phyloP scores from a whole-genome alignment of 2,329 filamentous ascomycete genomes.

The Fusarium devonianum region DNA sequence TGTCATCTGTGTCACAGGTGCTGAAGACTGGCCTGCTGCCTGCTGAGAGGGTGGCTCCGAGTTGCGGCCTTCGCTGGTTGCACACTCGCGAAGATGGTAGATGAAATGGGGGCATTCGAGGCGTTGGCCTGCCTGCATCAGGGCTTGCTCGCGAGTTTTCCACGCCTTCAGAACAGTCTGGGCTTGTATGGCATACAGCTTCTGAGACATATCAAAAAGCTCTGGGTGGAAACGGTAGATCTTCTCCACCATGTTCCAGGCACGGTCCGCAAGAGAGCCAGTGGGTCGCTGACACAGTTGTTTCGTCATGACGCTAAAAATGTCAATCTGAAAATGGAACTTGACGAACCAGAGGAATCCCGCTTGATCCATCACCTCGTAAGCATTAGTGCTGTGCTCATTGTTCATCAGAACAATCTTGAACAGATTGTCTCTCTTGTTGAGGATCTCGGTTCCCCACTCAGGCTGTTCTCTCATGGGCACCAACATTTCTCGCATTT shows the following conservation, averaged over 20 bases:
- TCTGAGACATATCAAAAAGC: slow-evolving; percentile 57
- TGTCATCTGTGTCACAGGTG: slow-evolving; percentile 36
- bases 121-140: slow-evolving; percentile 47
- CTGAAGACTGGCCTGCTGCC: slow-evolving; percentile 40
- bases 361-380: slow-evolving; percentile 51
- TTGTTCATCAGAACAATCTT: slow-evolving; percentile 58
- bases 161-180: slow-evolving; percentile 60
- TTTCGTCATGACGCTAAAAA: slow-evolving; percentile 63
- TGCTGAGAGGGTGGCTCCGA: slow-evolving; percentile 40
- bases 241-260: slow-evolving; percentile 57
- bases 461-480: slow-evolving; percentile 57
- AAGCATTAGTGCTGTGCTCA: slow-evolving; percentile 56
- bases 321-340: slow-evolving; percentile 62
- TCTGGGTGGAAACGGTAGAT: slow-evolving; percentile 60
- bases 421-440: slow-evolving; percentile 62
- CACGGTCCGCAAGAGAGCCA: slow-evolving; percentile 60
- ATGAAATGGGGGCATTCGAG: slow-evolving; percentile 57
- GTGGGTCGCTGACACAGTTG: slow-evolving; percentile 59
- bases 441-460: slow-evolving; percentile 58
- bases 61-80: slow-evolving; percentile 50
- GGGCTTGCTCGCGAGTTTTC: slow-evolving; percentile 56
- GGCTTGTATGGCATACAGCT: slow-evolving; percentile 54
- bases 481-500: slow-evolving; percentile 56
- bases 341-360: slow-evolving; percentile 65
- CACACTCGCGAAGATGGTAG: slow-evolving; percentile 50